Percentiles rank a stretch among this genome's conserved stretches.
Conservation (phyloP, 1,284 basidiomycete genomes). For the Flammula alnicola region DNA sequence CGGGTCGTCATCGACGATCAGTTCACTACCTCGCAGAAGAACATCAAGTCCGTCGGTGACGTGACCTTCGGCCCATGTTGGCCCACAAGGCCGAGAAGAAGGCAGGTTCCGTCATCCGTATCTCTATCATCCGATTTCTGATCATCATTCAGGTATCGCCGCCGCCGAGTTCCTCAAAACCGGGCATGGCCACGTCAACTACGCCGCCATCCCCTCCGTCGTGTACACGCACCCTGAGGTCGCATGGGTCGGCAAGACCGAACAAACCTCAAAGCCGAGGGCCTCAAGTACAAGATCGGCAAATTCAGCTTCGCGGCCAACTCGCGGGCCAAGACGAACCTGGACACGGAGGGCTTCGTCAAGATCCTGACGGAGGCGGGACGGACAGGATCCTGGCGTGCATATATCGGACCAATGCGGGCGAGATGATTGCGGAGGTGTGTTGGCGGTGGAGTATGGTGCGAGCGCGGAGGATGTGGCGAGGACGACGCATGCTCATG, state of each 20-base stretch:
- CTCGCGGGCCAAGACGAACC: slow-evolving; percentile 96
- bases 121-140: too few species aligned
- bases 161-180: slow-evolving; percentile 91
- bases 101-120: slow-evolving; percentile 55
- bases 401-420: slow-evolving; percentile 97
- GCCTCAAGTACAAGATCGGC: slow-evolving; percentile 91
- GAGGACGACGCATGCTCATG: slow-evolving; percentile 91
- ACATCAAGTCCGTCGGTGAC: slow-evolving; percentile 97
- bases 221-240: slow-evolving; percentile 99
- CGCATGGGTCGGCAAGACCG: slow-evolving; percentile 98
- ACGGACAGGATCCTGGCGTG: slow-evolving; percentile 92
- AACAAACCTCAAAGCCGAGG: slow-evolving; percentile 92
- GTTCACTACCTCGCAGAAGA: slow-evolving; percentile 89
- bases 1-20: slow-evolving; percentile 95
- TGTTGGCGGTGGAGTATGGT: slow-evolving; percentile 91
- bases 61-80: slow-evolving; percentile 99
- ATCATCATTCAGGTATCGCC: slow-evolving; percentile 73
- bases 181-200: slow-evolving; percentile 98
- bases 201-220: slow-evolving; percentile 93
- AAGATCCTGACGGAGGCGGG: slow-evolving; percentile 92
- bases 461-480: slow-evolving; percentile 92
- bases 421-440: slow-evolving; percentile 95
- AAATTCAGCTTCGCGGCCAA: slow-evolving; percentile 94
- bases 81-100: slow-evolving; percentile 99
- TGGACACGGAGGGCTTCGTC: slow-evolving; percentile 87